A percentile compares a stretch with the other conserved stretches of the same genome.
These are phyloP conservation scores for Camelina hispida DNA, from an alignment of 345 rosid genomes.

Conservation along the genomic window DNA sequence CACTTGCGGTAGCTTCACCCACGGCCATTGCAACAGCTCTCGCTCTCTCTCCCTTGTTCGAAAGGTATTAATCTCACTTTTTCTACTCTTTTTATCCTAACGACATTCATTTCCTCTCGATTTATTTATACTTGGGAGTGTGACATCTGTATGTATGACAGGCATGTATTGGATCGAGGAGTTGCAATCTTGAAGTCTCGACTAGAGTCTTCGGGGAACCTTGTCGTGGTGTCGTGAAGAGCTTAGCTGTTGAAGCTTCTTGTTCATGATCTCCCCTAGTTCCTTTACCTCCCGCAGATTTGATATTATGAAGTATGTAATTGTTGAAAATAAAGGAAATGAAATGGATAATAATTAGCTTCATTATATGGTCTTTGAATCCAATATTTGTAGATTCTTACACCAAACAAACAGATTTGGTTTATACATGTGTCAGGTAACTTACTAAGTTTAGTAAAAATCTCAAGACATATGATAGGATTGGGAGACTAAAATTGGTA, in stretches of 20 bases:
- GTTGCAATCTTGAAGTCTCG: constrained; percentile 74
- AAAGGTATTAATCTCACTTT: constrained; percentile 53
- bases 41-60: constrained; percentile 59
- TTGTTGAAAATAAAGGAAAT: constrained; percentile 32
- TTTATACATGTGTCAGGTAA: too few relatives aligned
- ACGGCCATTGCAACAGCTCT: constrained; percentile 64
- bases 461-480: too few relatives aligned
- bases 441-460: too few relatives aligned
- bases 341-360: constrained; percentile 18
- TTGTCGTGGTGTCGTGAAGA: constrained; percentile 70
- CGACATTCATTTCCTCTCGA: not conserved
- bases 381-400: not conserved
- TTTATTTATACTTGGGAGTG: constrained; percentile 15
- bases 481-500: not conserved
- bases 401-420: not conserved
- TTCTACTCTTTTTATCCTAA: not conserved
- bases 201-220: constrained; percentile 74
- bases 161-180: constrained; percentile 88
- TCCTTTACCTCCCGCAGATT: constrained; percentile 14
- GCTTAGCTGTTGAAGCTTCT: constrained; percentile 90
- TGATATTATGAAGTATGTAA: constrained; percentile 20
- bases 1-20: constrained; percentile 74
- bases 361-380: not conserved
- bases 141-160: constrained; percentile 42
- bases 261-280: constrained; percentile 49